Evolutionary conservation across 306 rosid genomes (phyloP).

Genomic region (Fragaria ananassa): DNA sequence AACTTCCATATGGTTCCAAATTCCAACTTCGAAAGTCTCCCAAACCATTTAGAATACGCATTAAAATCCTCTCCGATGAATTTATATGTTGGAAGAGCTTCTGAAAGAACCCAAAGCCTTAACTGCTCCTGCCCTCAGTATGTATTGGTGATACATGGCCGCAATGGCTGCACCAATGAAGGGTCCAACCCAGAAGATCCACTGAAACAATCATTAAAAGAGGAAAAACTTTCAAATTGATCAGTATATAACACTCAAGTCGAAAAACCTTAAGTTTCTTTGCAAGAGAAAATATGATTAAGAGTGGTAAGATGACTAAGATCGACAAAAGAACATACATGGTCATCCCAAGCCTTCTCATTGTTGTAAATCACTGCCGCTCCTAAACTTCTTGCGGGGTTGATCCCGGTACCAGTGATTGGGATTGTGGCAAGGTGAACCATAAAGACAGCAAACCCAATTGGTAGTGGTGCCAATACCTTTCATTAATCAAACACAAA

Average conservation of each 20-base stretch:
- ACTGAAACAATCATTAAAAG: slow-evolving; percentile 17
- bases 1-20: too few species aligned
- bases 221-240: too few species aligned
- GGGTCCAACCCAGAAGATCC: slow-evolving; percentile 48
- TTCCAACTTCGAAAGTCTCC: too few species aligned
- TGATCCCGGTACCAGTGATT: slow-evolving; percentile 50
- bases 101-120: slow-evolving; percentile 44
- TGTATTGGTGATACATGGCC: slow-evolving; percentile 37
- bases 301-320: too few species aligned
- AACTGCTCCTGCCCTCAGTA: slow-evolving; percentile 40
- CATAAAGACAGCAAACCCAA: slow-evolving; percentile 50
- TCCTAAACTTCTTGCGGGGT: slow-evolving; percentile 48
- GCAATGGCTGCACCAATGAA: slow-evolving; percentile 50
- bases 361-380: slow-evolving; percentile 37
- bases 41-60: too few species aligned
- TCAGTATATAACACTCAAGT: too few species aligned
- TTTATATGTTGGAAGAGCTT: slow-evolving; percentile 26
- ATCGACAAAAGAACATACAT: slow-evolving; percentile 5
- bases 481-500: background rate
- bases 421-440: slow-evolving; percentile 53
- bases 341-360: slow-evolving; percentile 38
- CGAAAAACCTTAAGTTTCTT: too few species aligned
- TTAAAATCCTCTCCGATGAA: background rate
- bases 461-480: slow-evolving; percentile 54
- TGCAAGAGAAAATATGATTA: too few species aligned